phyloP scores from a whole-genome alignment of 139 green algal species.

The Auxenochlorella protothecoides region DNA sequence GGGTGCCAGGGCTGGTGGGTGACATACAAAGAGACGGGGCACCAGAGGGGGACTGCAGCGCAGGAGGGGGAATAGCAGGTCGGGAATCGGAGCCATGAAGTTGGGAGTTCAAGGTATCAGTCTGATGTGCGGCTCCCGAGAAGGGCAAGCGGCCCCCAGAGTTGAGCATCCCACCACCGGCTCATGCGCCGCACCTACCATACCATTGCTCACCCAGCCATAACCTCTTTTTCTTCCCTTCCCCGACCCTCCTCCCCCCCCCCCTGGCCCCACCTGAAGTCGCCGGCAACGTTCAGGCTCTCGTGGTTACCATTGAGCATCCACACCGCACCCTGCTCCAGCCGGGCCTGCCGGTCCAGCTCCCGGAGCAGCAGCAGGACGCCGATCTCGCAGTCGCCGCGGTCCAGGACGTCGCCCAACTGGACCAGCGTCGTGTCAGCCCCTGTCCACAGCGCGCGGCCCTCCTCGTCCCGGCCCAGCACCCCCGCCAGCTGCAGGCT shows the following conservation, averaged over 20 bases:
- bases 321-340: conserved; percentile 70
- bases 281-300: conserved; percentile 74
- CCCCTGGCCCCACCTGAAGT: conserved; percentile 54
- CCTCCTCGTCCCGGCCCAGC: conserved; percentile 32
- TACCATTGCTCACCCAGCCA: too few relatives aligned
- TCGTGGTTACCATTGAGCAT: conserved; percentile 94
- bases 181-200: background rate
- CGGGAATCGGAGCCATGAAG: too few relatives aligned
- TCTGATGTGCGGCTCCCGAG: too few relatives aligned
- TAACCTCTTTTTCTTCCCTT: too few relatives aligned
- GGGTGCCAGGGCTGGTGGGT: too few relatives aligned
- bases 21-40: too few relatives aligned
- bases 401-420: conserved; percentile 83
- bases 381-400: conserved; percentile 82
- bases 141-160: too few relatives aligned
- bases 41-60: too few relatives aligned
- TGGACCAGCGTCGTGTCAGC: conserved; percentile 79
- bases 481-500: conserved; percentile 61
- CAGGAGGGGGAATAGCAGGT: too few relatives aligned
- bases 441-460: conserved; percentile 53
- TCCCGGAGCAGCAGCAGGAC: conserved; percentile 62
- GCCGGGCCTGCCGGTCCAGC: conserved; percentile 62
- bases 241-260: too few relatives aligned
- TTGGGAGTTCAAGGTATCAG: too few relatives aligned
- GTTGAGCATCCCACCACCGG: background rate